Evolutionary conservation across 495 filamentous ascomycete genomes (phyloP), one percentile per base, ranked within the genome.

Genomic region (Baudoinia panamericana): DNA sequence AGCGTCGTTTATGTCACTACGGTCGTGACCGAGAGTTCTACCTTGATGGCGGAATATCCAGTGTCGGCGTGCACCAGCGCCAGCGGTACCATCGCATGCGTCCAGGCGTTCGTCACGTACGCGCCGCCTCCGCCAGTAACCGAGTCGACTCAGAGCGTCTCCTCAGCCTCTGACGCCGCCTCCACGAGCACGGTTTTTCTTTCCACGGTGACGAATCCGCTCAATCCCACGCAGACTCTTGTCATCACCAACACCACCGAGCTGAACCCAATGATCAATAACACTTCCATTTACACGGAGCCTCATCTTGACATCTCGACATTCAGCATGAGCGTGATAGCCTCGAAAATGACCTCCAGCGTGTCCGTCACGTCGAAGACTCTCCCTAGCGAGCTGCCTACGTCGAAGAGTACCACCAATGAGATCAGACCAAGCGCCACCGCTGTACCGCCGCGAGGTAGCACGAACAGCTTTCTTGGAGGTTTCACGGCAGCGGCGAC

Each of bases 241-340:
- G 30, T 26, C n/a, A 26, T 26, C 3, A 13, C 24, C 24, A 26
- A 23, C 8, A 17, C 5, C 16, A 29, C 36, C 6, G 26, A 15
- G 8, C 36, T 39, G 17, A 28, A 28, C 25, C 36, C 34, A 23
- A 23, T 28, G 24, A 39, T 39, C 36, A 39, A 39, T 26, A 39
- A 39, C 15, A 39, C 36, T 7, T 28, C 24, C 2, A 29, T 39
- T 9, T 23, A 39, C 18, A 39, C 4, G 7, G 36, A 19, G 3
- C 11, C 25, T 3, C 30, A 39, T 26, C 22, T 41, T 21, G 20
- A 41, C 28, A 41, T 41, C 27, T 41, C 38, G 17, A 41, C 38
- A 3, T 41, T 41, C 28, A 15, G 18, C 2, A 9, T 16, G 12
- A n/a, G 17, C n/a, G 4, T 26, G 15, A 28, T 9, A 13, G 12